Percentiles rank a stretch among this genome's conserved stretches.
phyloP scores from a whole-genome alignment of 352 stramenopile species.

The Pythium insidiosum region DNA sequence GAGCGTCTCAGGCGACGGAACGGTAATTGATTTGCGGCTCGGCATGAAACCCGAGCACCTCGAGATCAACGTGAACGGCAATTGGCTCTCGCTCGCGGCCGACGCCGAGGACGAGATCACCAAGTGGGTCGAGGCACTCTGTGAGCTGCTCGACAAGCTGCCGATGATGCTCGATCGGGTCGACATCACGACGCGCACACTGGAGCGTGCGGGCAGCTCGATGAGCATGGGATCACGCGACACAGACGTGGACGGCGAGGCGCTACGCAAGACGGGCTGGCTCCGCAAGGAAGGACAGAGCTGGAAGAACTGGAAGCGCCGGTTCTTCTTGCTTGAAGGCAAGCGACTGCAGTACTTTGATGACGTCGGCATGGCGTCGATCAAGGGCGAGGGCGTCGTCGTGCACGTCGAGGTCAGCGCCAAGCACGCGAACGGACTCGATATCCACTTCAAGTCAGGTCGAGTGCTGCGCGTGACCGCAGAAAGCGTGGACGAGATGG shows the following conservation, averaged over 20 bases:
- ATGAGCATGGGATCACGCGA: background rate
- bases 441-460: slow-evolving; percentile 46
- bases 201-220: background rate
- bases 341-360: slow-evolving; percentile 23
- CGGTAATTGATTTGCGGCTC: slow-evolving; percentile 50
- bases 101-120: slow-evolving; percentile 45
- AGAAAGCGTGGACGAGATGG: slow-evolving; percentile 57
- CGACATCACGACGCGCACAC: background rate
- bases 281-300: slow-evolving; percentile 69
- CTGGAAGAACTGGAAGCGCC: slow-evolving; percentile 66
- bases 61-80: slow-evolving; percentile 59
- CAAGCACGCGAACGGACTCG: slow-evolving; percentile 52
- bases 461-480: slow-evolving; percentile 56
- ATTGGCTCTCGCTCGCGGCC: slow-evolving; percentile 52
- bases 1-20: slow-evolving; percentile 46
- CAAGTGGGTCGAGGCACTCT: slow-evolving; percentile 57
- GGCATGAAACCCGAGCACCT: slow-evolving; percentile 34
- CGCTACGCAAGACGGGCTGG: slow-evolving; percentile 54
- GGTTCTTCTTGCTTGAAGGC: slow-evolving; percentile 56
- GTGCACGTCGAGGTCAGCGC: slow-evolving; percentile 34
- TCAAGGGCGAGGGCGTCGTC: slow-evolving; percentile 49
- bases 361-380: slow-evolving; percentile 15
- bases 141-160: slow-evolving; percentile 39
- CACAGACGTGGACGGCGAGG: background rate
- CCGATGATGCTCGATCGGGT: slow-evolving; percentile 3